Conservation (phyloP, 139 green algal genomes). For the Chlamydomonas sp. region DNA sequence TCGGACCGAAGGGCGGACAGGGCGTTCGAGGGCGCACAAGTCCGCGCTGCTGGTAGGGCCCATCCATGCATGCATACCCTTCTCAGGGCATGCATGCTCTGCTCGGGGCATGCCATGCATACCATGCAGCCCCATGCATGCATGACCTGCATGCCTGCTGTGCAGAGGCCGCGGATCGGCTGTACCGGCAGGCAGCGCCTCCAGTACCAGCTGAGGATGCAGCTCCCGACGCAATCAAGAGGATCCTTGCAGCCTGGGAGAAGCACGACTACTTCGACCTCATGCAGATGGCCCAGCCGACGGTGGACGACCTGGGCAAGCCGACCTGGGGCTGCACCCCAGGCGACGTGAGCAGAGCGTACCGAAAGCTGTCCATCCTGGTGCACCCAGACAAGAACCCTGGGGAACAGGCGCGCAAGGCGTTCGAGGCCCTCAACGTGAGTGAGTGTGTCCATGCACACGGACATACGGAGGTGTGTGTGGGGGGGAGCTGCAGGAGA, state of each 20-base stretch:
- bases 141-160: no score
- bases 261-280: conserved; percentile 71
- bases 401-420: conserved; percentile 27
- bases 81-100: no score
- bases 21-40: no score
- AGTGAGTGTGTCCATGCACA: not conserved
- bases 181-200: no score
- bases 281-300: conserved; percentile 50
- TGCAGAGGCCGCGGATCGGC: no score
- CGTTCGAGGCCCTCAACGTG: conserved; percentile 17
- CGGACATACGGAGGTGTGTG: not conserved
- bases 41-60: no score
- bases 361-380: conserved; percentile 61
- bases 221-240: conserved; percentile 2
- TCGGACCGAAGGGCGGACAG: no score
- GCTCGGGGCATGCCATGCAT: no score
- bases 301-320: conserved; percentile 56
- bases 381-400: conserved; percentile 76
- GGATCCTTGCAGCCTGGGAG: conserved; percentile 51
- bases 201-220: no score
- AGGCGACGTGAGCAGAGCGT: conserved; percentile 56
- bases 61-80: no score
- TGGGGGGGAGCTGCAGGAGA: not conserved
- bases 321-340: conserved; percentile 46
- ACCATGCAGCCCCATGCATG: no score